Percentiles rank a stretch among this genome's conserved stretches.
Evolutionary conservation across 805 yeast genomes (phyloP).

Genomic region (Blastobotrys attinorum): DNA sequence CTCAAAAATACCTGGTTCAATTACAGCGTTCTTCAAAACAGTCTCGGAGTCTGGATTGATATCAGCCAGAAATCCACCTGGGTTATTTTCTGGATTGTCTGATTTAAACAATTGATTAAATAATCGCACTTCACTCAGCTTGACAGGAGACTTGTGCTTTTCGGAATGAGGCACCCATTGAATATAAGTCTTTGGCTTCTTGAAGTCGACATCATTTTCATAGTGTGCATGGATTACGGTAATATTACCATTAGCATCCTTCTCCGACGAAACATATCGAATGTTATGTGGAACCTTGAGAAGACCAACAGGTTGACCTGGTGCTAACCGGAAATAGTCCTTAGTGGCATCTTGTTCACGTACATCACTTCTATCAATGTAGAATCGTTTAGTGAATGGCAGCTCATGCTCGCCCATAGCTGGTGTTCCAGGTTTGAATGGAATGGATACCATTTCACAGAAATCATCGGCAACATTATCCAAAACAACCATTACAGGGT

Average conservation of each 20-base stretch:
- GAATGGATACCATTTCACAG: slow-evolving; percentile 63
- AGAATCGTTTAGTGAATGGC: slow-evolving; percentile 68
- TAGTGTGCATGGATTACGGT: slow-evolving; percentile 70
- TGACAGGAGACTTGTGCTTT: slow-evolving; percentile 54
- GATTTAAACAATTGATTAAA: slow-evolving; percentile 83
- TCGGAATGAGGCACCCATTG: slow-evolving; percentile 87
- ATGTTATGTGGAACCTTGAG: slow-evolving; percentile 84
- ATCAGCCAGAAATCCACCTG: slow-evolving; percentile 82
- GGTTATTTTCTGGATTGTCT: slow-evolving; percentile 84
- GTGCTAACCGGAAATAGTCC: slow-evolving; percentile 90
- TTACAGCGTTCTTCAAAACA: slow-evolving; percentile 52
- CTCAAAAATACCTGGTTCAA: slow-evolving; percentile 71
- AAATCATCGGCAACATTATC: slow-evolving; percentile 75
- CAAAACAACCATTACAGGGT: slow-evolving; percentile 75
- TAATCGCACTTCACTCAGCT: slow-evolving; percentile 68
- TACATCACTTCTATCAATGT: slow-evolving; percentile 85
- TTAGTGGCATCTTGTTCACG: slow-evolving; percentile 46
- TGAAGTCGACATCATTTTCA: slow-evolving; percentile 51
- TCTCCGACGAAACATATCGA: slow-evolving; percentile 59
- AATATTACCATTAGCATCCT: slow-evolving; percentile 55
- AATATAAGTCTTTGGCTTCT: slow-evolving; percentile 90
- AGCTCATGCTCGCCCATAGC: slow-evolving; percentile 69
- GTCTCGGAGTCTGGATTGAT: slow-evolving; percentile 74
- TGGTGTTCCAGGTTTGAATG: slow-evolving; percentile 81
- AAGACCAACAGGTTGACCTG: slow-evolving; percentile 90